Percentiles rank a stretch among this genome's conserved stretches.
These are phyloP conservation scores for Clarireedia homoeocarpa DNA, from an alignment of 2,329 filamentous ascomycete genomes.

Conservation along the genomic window DNA sequence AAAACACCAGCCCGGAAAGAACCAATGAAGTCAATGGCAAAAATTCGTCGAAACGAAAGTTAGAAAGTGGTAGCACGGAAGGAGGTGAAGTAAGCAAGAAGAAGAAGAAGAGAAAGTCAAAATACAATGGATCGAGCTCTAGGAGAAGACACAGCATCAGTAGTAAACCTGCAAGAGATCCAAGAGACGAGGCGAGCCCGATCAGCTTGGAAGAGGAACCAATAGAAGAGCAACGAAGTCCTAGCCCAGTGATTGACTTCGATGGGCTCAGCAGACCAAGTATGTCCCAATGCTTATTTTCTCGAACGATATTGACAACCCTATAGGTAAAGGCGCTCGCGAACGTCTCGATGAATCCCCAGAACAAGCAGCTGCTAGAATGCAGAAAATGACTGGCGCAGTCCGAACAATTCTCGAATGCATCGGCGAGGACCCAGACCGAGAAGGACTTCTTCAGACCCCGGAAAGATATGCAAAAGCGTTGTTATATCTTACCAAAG, in stretches of 20 bases:
- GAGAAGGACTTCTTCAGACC: constrained; percentile 56
- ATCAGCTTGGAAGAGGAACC: constrained; percentile 13
- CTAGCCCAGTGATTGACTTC: constrained; percentile 52
- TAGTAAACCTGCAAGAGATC: constrained; percentile 54
- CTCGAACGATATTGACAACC: neutral
- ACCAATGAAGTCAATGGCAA: neutral
- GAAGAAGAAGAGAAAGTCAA: constrained; percentile 18
- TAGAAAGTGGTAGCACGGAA: neutral
- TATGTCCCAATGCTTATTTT: constrained; percentile 27
- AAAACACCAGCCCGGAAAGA: neutral
- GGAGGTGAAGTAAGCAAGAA: constrained; percentile 13
- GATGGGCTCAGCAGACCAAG: constrained; percentile 54
- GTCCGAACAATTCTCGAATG: constrained; percentile 61
- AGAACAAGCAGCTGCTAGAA: constrained; percentile 42
- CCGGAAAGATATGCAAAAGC: constrained; percentile 91
- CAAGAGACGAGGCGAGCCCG: constrained; percentile 40
- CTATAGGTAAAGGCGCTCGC: constrained; percentile 53
- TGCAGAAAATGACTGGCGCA: constrained; percentile 52
- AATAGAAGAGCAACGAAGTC: constrained; percentile 34
- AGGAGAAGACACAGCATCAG: constrained; percentile 47
- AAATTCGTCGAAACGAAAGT: constrained; percentile 3
- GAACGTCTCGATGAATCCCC: constrained; percentile 50
- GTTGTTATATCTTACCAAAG: constrained; percentile 91
- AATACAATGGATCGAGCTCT: constrained; percentile 21
- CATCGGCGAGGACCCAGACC: constrained; percentile 58